Base-by-base conservation (phyloP, 768 basidiomycete genomes). In the Lyophyllum shimeji region DNA sequence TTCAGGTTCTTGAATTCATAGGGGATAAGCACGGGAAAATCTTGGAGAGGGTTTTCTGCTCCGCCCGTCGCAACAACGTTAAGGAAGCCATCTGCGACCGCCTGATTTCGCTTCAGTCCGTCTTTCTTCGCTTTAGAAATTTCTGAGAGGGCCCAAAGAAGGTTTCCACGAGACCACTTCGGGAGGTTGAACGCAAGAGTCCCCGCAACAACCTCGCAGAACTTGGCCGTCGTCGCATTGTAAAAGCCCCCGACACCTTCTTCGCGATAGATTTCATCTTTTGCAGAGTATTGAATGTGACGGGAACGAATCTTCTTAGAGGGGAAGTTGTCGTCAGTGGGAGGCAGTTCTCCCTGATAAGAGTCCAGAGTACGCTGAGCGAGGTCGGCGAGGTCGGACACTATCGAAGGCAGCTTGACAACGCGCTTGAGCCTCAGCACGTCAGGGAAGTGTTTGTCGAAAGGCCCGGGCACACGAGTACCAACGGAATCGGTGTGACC, bases 1-100 rank as follows among this genome's bases (percentile, higher is more conserved):
- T 47, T 44, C 6, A 65, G 7, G 37, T 56, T 63, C 33, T 65
- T 65, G 50, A 65, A 65, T 24, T 65, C 62, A 60, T 57, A 63
- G 1, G 55, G 31, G 2, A 42, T 57, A 13, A 65, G 34, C 15
- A 47, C 57, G 2, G 53, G 59, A 37, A 59, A 58, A 11, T 12
- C 21, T 7, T 44, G 27, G 9, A 25, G 33, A 11, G 2, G 11
- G 20, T 49, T 46, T 1, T 7, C 31, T 0, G 6, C 17, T 29
- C 3, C 40, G 3, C 34, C n/a, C 9, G 2, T 6, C 3, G 27
- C 2, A 7, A 37, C 18, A 1, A 62, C 18, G 17, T 49, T 55
- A 2, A 62, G 53, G 33, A 55, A 57, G 12, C 58, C 61, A 24
- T 62, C 61, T 1, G 61, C 45, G 9, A 57, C 31, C 0, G 52